Evolutionary conservation across 805 yeast species (phyloP).

Genomic region (Maudiozyma barnettii): DNA sequence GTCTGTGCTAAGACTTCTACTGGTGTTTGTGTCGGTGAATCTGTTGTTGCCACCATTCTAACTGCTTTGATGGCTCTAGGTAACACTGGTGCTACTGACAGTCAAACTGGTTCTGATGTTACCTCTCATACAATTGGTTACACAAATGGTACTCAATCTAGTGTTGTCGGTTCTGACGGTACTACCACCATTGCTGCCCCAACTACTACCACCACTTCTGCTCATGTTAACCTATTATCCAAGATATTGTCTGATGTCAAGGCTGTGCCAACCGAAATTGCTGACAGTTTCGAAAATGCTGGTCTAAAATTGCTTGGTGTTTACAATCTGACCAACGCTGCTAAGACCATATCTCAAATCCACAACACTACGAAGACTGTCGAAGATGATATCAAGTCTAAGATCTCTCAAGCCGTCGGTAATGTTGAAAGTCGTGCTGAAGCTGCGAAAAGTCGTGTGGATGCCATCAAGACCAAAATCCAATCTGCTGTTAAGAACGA

Average conservation of each 20-base stretch:
- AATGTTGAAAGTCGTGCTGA: neutral
- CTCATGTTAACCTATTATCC: neutral
- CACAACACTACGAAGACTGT: neutral
- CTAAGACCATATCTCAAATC: neutral
- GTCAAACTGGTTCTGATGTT: neutral
- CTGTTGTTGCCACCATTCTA: neutral
- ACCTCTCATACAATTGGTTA: neutral
- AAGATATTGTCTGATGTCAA: neutral
- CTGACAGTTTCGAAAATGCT: neutral
- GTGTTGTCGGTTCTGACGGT: neutral
- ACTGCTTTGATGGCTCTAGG: neutral
- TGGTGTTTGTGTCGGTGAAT: neutral
- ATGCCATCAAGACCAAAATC: neutral
- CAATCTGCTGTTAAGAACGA: neutral
- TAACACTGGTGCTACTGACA: neutral
- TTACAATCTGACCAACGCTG: neutral
- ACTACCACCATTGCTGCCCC: neutral
- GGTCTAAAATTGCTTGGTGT: slow-evolving; percentile 1
- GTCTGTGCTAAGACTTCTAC: neutral
- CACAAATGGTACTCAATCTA: neutral
- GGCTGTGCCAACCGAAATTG: neutral
- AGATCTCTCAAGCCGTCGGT: neutral
- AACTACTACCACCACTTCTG: neutral
- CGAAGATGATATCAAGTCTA: neutral
- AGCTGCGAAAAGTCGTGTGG: neutral